Base-by-base conservation (phyloP, 192 early-diverging fungal species). In the Dimargaris cristalligena region DNA sequence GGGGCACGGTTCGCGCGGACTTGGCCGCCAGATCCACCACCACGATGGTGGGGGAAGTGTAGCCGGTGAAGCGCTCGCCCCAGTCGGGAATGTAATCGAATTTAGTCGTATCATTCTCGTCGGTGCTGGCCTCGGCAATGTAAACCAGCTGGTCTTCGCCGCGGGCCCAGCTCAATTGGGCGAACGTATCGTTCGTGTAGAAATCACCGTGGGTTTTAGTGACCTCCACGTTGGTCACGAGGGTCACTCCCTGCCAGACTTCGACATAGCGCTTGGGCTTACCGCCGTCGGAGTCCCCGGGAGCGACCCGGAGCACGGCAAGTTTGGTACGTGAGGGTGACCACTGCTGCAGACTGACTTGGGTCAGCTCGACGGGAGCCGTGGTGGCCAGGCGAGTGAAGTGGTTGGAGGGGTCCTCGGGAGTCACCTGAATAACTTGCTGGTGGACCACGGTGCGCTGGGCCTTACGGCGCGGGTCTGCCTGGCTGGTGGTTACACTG, bases 1-100 rank as follows among this genome's bases (percentile, higher is more conserved):
- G 32, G 29, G 52, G 51, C 41, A 75, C 45, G 33, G 75, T 69
- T 26, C 66, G 64, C 29, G 63, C 63, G 3, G 65, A 41, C n/a
- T 52, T 62, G 47, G 60, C 61, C 16, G 52, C 44, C 1, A 88
- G 55, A 49, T 80, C 70, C 38, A 83, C 55, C 34, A 81, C 57
- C 6, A 84, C 71, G 14, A 87, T 66, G 2, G 56, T 62, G 0
- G 83, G 76, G 8, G 74, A 65, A 0, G 72, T 64, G 63, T 81
- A 84, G 33, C 83, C 81, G 35, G 44, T 67, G 47, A 82, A 82
- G 3, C 74, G 73, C 67, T 90, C 87, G 9, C 87, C 87, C 78
- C 78, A 85, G 61, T 83, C 84, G 22, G 76, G 72, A 20, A 69
- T 73, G 59, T 72, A 73, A 41, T 63, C 66, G 58, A 71, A 83